Conservation (phyloP, 257 asterid species). For the Verbascum thapsus region DNA sequence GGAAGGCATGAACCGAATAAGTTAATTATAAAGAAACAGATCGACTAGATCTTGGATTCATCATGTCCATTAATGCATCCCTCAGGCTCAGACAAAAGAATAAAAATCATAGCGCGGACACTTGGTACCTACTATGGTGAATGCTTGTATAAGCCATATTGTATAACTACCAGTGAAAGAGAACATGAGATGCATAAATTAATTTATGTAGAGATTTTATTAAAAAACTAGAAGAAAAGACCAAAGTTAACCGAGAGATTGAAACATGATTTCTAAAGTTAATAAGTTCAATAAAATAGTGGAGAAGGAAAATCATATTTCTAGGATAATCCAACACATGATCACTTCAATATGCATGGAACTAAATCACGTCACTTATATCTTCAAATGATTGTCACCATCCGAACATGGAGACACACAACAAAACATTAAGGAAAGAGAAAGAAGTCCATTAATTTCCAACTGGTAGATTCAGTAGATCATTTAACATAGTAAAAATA, state of each 20-base stretch:
- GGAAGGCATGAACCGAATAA: not conserved
- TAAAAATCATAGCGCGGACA: not conserved
- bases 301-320: not conserved
- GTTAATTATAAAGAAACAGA: constrained; percentile 14
- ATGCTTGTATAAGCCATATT: not conserved
- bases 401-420: not conserved
- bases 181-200: not conserved
- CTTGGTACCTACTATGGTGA: not conserved
- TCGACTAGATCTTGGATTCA: constrained; percentile 1
- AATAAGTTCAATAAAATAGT: not conserved
- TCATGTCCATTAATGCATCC: not conserved
- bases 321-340: constrained; percentile 10
- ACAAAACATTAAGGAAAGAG: constrained; percentile 11
- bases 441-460: not conserved
- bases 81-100: not conserved
- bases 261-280: constrained; percentile 3
- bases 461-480: constrained; percentile 12
- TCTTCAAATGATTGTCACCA: constrained; percentile 11
- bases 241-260: not conserved
- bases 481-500: constrained; percentile 21
- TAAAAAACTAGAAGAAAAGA: not conserved
- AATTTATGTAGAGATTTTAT: constrained; percentile 1
- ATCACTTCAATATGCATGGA: not conserved
- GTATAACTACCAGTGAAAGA: not conserved
- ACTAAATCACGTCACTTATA: not conserved